These are phyloP conservation scores for Stephanodiscus triporus DNA, from an alignment of 108 stramenopile species.

Conservation along the genomic window DNA sequence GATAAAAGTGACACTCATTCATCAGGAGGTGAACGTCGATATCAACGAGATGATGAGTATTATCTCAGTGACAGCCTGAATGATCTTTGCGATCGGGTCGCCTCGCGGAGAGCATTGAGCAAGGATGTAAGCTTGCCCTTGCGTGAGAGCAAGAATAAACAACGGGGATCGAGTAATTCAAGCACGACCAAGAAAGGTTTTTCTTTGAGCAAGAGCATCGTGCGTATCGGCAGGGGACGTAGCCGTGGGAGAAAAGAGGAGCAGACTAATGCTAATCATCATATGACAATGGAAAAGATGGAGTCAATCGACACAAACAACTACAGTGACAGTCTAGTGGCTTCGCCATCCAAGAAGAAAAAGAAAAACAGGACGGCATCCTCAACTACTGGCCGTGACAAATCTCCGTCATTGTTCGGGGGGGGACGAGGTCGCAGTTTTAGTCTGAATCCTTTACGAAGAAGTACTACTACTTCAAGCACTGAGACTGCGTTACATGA, in stretches of 20 bases:
- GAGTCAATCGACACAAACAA: no score
- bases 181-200: neutral
- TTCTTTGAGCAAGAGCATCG: neutral
- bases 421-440: neutral
- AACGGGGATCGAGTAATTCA: neutral
- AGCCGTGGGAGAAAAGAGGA: neutral
- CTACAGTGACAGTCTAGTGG: no score
- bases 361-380: neutral
- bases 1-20: no score
- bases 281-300: no score
- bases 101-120: neutral
- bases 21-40: neutral
- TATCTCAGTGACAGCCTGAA: neutral
- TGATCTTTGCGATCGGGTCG: conserved; percentile 3
- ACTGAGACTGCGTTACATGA: neutral
- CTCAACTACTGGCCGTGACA: neutral
- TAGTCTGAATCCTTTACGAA: neutral
- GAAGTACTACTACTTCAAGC: neutral
- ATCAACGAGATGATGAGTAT: neutral
- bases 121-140: neutral
- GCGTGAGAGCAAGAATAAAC: neutral
- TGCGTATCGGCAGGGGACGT: neutral
- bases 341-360: neutral
- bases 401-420: neutral
- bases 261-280: no score